phyloP scores from a whole-genome alignment of 192 early-diverging fungal genomes.

The Fimicolochytrium jonesii region DNA sequence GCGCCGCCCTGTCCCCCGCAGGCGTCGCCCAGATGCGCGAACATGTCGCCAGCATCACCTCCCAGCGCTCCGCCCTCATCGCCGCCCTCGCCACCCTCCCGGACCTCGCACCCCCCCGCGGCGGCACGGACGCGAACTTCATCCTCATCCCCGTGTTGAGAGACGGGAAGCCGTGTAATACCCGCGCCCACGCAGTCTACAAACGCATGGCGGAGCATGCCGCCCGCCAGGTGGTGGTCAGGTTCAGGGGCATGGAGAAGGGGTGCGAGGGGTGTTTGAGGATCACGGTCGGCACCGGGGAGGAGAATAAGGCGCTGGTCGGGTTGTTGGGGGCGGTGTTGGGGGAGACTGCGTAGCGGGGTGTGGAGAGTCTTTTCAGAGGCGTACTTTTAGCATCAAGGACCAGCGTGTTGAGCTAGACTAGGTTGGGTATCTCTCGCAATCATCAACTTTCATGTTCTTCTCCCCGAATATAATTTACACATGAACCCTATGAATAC shows the following conservation, averaged over 20 bases:
- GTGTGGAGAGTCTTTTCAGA: no score
- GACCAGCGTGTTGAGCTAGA: no score
- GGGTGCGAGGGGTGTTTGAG: constrained; percentile 93
- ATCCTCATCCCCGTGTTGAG: constrained; percentile 79
- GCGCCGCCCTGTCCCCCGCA: constrained; percentile 67
- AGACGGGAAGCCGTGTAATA: constrained; percentile 63
- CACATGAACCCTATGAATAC: no score
- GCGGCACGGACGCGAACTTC: constrained; percentile 94
- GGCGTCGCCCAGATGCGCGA: constrained; percentile 65
- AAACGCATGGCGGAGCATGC: constrained; percentile 75
- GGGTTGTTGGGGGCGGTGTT: no score
- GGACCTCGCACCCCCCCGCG: constrained; percentile 71
- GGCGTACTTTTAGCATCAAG: no score
- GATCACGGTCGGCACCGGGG: constrained; percentile 85
- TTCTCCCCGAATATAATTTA: no score
- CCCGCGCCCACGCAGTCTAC: constrained; percentile 71
- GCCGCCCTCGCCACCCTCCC: constrained; percentile 56
- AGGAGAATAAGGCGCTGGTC: constrained; percentile 75
- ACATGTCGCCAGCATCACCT: constrained; percentile 54
- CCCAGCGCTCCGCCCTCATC: constrained; percentile 68
- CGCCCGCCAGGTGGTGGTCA: constrained; percentile 91
- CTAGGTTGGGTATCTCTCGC: no score
- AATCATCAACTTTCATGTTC: no score
- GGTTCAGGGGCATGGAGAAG: constrained; percentile 87
- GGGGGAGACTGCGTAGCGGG: no score